Conservation (phyloP, 257 asterid species). For the Haberlea rhodopensis region DNA sequence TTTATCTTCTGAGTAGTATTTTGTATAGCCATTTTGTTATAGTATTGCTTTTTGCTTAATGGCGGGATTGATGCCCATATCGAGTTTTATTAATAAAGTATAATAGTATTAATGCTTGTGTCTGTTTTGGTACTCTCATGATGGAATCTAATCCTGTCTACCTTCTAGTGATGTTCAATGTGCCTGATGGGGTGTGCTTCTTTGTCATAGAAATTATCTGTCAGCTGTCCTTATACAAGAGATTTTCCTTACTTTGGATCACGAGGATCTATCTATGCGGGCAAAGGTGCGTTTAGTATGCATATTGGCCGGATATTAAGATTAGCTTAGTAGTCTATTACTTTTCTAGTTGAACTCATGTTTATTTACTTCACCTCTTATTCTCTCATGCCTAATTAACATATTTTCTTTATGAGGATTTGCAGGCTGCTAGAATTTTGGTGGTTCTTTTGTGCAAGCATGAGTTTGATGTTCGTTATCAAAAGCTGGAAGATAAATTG, state of each 20-base stretch:
- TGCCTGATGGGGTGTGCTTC: constrained; percentile 25
- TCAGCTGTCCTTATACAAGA: constrained; percentile 96
- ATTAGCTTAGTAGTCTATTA: constrained; percentile 15
- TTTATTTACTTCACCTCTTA: constrained; percentile 13
- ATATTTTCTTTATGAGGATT: constrained; percentile 29
- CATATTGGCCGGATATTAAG: constrained; percentile 5
- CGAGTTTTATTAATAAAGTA: not conserved
- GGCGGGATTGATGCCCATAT: constrained; percentile 12
- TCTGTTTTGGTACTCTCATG: constrained; percentile 14
- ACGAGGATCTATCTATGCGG: constrained; percentile 91
- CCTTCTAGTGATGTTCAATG: constrained; percentile 17
- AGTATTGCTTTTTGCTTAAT: not conserved
- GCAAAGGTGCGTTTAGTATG: constrained; percentile 64
- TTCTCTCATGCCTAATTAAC: constrained; percentile 20
- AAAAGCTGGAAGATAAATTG: constrained; percentile 94
- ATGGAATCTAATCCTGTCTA: constrained; percentile 12
- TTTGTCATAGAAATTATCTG: constrained; percentile 74
- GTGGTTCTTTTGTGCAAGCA: constrained; percentile 96
- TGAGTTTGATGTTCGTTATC: constrained; percentile 94
- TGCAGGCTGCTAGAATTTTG: constrained; percentile 88
- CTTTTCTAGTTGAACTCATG: constrained; percentile 17
- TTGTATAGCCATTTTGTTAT: not conserved
- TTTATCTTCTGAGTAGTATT: not conserved
- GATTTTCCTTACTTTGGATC: constrained; percentile 99
- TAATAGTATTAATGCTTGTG: constrained; percentile 1